Conservation (phyloP, 1,284 basidiomycete species). For the Ganoderma sinense region DNA sequence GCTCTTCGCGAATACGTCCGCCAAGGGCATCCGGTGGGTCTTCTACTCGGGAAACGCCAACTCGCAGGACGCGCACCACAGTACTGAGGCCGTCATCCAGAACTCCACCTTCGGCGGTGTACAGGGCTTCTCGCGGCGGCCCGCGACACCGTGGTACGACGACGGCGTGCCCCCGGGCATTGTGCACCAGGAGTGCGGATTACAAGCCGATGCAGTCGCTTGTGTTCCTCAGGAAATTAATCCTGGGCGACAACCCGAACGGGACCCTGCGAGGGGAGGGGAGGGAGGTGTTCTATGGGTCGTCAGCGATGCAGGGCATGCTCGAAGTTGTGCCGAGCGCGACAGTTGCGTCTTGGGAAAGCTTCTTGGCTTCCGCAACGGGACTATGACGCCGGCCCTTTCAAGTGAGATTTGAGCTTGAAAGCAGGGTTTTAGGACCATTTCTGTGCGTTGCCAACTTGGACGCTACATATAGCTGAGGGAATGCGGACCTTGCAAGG, state of each 20-base stretch:
- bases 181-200: slow-evolving; percentile 42
- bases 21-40: slow-evolving; percentile 34
- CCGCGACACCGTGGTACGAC: slow-evolving; percentile 60
- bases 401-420: neutral
- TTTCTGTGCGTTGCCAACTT: too few relatives aligned
- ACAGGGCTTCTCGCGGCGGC: slow-evolving; percentile 69
- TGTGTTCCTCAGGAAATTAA: slow-evolving; percentile 40
- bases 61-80: slow-evolving; percentile 34
- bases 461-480: too few relatives aligned
- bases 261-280: slow-evolving; percentile 33
- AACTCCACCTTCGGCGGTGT: slow-evolving; percentile 60
- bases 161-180: slow-evolving; percentile 40
- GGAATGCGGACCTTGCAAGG: too few relatives aligned
- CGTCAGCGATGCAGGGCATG: slow-evolving; percentile 26
- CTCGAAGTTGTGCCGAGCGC: slow-evolving; percentile 38
- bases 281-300: slow-evolving; percentile 27
- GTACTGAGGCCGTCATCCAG: slow-evolving; percentile 59
- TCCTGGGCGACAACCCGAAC: slow-evolving; percentile 36
- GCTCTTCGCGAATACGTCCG: slow-evolving; percentile 36
- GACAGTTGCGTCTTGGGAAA: slow-evolving; percentile 61
- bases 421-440: neutral
- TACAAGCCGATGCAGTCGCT: slow-evolving; percentile 37
- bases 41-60: slow-evolving; percentile 43
- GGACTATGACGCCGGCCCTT: neutral
- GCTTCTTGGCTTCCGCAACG: slow-evolving; percentile 29